phyloP scores from a whole-genome alignment of 2,329 filamentous ascomycete species.

The Blastomyces silverae region DNA sequence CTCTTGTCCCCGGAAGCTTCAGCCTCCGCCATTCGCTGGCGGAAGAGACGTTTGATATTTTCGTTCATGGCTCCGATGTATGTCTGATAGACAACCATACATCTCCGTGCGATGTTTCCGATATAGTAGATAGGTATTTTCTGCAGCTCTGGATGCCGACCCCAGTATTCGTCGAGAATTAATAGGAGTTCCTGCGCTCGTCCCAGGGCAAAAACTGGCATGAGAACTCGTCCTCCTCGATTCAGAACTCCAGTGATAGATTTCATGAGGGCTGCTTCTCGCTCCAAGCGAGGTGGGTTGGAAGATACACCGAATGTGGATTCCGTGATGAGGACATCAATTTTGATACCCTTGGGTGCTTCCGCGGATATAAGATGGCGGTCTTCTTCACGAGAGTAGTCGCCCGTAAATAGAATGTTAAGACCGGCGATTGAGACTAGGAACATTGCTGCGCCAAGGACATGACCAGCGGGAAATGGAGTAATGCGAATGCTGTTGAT shows the following conservation, averaged over 20 bases:
- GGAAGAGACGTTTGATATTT: slow-evolving; percentile 94
- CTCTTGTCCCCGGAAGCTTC: slow-evolving; percentile 77
- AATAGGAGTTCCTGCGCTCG: slow-evolving; percentile 88
- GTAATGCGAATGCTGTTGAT: slow-evolving; percentile 96
- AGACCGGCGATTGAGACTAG: slow-evolving; percentile 93
- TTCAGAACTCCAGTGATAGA: slow-evolving; percentile 87
- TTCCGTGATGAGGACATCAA: slow-evolving; percentile 95
- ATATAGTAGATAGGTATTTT: slow-evolving; percentile 96
- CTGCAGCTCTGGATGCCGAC: slow-evolving; percentile 77
- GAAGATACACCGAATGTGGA: slow-evolving; percentile 95
- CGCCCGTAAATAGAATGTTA: slow-evolving; percentile 94
- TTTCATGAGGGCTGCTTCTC: slow-evolving; percentile 92
- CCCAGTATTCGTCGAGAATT: slow-evolving; percentile 96
- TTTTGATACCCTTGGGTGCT: slow-evolving; percentile 79
- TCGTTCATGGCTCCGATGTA: slow-evolving; percentile 99
- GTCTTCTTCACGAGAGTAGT: slow-evolving; percentile 94
- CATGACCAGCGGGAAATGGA: slow-evolving; percentile 92
- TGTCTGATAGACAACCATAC: slow-evolving; percentile 98
- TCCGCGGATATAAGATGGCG: slow-evolving; percentile 90
- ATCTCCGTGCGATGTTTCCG: slow-evolving; percentile 87
- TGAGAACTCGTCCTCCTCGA: slow-evolving; percentile 81
- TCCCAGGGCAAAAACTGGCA: slow-evolving; percentile 92
- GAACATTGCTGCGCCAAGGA: slow-evolving; percentile 98
- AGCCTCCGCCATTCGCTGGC: slow-evolving; percentile 83
- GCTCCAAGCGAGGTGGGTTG: slow-evolving; percentile 80